Percentiles rank a stretch among this genome's conserved stretches.
These are phyloP conservation scores for Hibiscus trionum DNA, from an alignment of 345 rosid species.

Conservation along the genomic window DNA sequence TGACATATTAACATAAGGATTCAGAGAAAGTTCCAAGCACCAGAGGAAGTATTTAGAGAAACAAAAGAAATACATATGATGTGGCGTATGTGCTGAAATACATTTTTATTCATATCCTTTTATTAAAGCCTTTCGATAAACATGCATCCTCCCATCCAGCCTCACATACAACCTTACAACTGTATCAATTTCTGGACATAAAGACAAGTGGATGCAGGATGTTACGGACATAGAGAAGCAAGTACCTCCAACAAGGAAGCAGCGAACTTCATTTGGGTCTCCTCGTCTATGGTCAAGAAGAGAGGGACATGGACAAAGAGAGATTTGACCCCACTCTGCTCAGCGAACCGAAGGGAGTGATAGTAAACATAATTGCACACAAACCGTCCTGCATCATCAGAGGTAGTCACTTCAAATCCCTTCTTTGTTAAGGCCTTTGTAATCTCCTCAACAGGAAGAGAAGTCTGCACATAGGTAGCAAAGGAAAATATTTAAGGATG, in stretches of 20 bases:
- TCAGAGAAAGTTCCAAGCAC: neutral
- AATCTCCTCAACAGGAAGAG: conserved; percentile 56
- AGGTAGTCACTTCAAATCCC: conserved; percentile 69
- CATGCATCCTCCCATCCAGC: conserved; percentile 10
- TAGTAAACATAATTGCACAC: conserved; percentile 97
- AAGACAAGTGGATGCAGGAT: conserved; percentile 14
- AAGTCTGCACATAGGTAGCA: conserved; percentile 34
- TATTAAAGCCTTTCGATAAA: conserved; percentile 25
- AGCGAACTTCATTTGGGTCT: conserved; percentile 81
- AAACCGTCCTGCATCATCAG: conserved; percentile 92
- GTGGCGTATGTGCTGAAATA: conserved; percentile 6
- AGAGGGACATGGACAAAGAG: conserved; percentile 96
- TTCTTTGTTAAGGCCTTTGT: conserved; percentile 50
- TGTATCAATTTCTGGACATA: conserved; percentile 7
- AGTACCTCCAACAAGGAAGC: conserved; percentile 90
- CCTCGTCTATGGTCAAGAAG: conserved; percentile 76
- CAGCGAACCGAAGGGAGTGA: conserved; percentile 85
- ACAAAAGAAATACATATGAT: conserved; percentile 15
- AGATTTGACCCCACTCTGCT: conserved; percentile 59
- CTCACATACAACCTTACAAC: conserved; percentile 13
- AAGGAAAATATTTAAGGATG: neutral
- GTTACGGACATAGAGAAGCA: conserved; percentile 49
- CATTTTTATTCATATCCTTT: conserved; percentile 17
- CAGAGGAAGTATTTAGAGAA: neutral
- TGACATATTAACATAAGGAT: conserved; percentile 13